A percentile compares a stretch with the other conserved stretches of the same genome.
These are phyloP conservation scores for Tubosaeta sp. DNA, from an alignment of 768 basidiomycete species.

Conservation along the genomic window DNA sequence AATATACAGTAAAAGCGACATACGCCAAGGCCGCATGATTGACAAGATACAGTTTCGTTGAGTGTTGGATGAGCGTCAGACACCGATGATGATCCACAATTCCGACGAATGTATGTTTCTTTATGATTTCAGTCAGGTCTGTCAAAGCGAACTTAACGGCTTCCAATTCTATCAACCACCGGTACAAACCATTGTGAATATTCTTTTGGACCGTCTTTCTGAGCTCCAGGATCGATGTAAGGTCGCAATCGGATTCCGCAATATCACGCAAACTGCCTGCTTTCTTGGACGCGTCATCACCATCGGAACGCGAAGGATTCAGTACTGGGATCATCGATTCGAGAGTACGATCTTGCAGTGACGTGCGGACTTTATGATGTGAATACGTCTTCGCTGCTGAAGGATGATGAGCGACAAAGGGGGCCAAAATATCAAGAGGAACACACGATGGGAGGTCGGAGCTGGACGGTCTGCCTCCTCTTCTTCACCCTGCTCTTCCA, in stretches of 20 bases:
- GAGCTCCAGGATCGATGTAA: constrained; percentile 71
- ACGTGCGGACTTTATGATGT: constrained; percentile 91
- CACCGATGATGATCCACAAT: constrained; percentile 74
- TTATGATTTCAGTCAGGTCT: constrained; percentile 82
- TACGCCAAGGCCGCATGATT: constrained; percentile 84
- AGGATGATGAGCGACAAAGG: constrained; percentile 3
- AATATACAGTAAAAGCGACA: constrained; percentile 28
- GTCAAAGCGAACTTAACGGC: neutral
- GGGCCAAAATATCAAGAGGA: neutral
- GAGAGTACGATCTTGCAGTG: constrained; percentile 79
- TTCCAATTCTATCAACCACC: neutral
- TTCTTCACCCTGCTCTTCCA: constrained; percentile 35
- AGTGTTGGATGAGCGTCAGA: constrained; percentile 80
- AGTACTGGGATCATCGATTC: constrained; percentile 89
- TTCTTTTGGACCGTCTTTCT: constrained; percentile 54
- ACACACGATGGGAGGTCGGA: constrained; percentile 24
- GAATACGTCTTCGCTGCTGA: constrained; percentile 53
- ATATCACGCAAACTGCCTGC: constrained; percentile 46
- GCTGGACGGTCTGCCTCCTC: constrained; percentile 27
- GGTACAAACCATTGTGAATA: constrained; percentile 63
- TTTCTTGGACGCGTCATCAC: constrained; percentile 15
- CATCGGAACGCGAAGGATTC: constrained; percentile 46
- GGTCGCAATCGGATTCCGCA: constrained; percentile 67
- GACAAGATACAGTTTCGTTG: constrained; percentile 84
- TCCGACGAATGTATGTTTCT: constrained; percentile 89